Conservation (phyloP, 148 eudicot genomes). For the Talinum fruticosum region DNA sequence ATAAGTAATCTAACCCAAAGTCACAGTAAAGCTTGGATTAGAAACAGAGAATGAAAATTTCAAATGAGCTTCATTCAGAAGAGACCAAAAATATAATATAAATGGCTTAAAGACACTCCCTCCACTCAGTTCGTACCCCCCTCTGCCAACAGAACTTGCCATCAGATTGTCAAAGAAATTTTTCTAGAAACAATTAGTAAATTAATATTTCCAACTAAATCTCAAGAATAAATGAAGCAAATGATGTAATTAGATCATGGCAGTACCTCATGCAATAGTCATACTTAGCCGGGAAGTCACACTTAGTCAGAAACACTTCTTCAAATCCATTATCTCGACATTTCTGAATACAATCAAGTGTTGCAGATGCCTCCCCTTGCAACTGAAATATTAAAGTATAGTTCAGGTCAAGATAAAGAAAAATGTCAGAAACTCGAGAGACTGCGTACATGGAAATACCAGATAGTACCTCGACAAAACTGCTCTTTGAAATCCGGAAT, state of each 20-base stretch:
- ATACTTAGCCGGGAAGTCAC: conserved; percentile 78
- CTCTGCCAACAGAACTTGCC: background rate
- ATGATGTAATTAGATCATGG: background rate
- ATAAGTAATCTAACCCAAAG: background rate
- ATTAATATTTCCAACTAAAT: background rate
- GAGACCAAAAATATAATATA: background rate
- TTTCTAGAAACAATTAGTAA: background rate
- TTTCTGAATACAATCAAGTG: conserved; percentile 55
- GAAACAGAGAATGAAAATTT: background rate
- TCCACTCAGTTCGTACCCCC: background rate
- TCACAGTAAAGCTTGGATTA: background rate
- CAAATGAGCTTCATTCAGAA: background rate
- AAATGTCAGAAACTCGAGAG: background rate
- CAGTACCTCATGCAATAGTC: conserved; percentile 80
- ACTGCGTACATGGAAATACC: background rate
- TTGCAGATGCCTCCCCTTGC: conserved; percentile 68
- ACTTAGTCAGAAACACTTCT: conserved; percentile 73
- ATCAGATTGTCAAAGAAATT: background rate
- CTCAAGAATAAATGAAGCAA: no score
- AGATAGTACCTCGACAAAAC: conserved; percentile 61
- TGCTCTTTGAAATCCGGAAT: conserved; percentile 60
- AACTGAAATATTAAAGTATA: conserved; percentile 42
- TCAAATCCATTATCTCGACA: conserved; percentile 76
- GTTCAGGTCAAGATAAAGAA: conserved; percentile 13
- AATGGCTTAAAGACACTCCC: background rate